phyloP scores from a whole-genome alignment of 768 basidiomycete species.

The Russula lepida region DNA sequence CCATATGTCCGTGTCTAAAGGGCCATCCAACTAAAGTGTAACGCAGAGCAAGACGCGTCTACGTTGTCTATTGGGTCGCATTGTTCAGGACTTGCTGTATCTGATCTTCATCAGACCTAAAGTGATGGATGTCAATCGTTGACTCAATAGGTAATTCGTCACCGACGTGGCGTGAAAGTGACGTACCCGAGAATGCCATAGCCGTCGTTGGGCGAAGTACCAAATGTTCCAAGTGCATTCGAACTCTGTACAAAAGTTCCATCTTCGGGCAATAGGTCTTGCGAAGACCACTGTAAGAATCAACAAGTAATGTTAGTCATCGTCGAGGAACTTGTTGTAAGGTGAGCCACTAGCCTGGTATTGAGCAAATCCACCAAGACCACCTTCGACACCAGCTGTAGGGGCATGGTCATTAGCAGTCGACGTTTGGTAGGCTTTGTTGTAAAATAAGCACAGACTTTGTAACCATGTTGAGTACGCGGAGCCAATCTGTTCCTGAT shows the following conservation, averaged over 20 bases:
- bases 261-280: not conserved
- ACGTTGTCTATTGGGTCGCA: not conserved
- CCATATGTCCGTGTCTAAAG: not conserved
- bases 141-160: not conserved
- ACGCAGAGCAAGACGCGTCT: not conserved
- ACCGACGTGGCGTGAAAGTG: not conserved
- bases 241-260: constrained; percentile 15
- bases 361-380: constrained; percentile 7
- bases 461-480: constrained; percentile 13
- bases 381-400: constrained; percentile 1
- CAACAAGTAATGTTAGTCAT: not conserved
- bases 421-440: not conserved
- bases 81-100: constrained; percentile 3
- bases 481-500: not conserved
- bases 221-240: not conserved
- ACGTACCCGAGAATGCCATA: constrained; percentile 17
- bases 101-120: not conserved
- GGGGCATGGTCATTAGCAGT: not conserved
- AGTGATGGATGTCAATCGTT: not conserved
- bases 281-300: constrained; percentile 11
- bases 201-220: constrained; percentile 17
- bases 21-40: not conserved
- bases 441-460: not conserved
- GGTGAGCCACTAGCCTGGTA: constrained; percentile 12
- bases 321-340: not conserved